Evolutionary conservation across 306 rosid species (phyloP).

Genomic region (Biancaea sappan): DNA sequence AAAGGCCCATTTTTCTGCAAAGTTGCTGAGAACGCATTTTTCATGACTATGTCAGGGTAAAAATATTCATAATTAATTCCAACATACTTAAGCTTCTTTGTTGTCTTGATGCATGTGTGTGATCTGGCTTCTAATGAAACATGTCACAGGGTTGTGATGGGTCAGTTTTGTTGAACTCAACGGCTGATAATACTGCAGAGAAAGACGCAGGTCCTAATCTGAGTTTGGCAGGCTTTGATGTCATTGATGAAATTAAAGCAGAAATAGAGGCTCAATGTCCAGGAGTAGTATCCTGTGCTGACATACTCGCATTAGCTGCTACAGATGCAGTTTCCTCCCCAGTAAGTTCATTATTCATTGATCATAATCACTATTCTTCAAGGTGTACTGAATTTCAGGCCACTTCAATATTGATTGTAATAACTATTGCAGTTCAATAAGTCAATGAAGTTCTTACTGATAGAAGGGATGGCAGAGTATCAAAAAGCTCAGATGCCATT

Average conservation of each 20-base stretch:
- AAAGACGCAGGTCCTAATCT: conserved; percentile 53
- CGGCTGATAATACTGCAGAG: conserved; percentile 45
- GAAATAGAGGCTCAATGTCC: conserved; percentile 50
- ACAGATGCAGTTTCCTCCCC: conserved; percentile 55
- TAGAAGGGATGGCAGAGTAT: conserved; percentile 63
- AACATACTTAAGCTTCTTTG: too few species aligned
- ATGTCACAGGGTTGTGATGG: conserved; percentile 66
- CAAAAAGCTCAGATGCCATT: conserved; percentile 32
- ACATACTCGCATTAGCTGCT: conserved; percentile 59
- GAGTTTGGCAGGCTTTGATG: conserved; percentile 52
- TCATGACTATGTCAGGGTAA: conserved; percentile 67
- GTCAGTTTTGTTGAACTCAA: conserved; percentile 58
- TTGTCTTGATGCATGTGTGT: too few species aligned
- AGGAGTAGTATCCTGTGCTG: conserved; percentile 68
- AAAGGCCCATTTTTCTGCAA: conserved; percentile 48
- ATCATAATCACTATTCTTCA: too few species aligned
- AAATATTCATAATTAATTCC: too few species aligned
- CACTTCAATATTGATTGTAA: too few species aligned
- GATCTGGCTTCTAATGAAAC: too few species aligned
- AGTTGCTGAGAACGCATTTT: conserved; percentile 64
- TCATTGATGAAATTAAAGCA: conserved; percentile 55
- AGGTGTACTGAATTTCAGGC: too few species aligned
- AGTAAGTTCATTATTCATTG: conserved; percentile 35
- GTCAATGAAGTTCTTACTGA: conserved; percentile 54
- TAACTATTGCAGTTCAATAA: conserved; percentile 41